A percentile compares a stretch with the other conserved stretches of the same genome.
phyloP scores from a whole-genome alignment of 345 rosid genomes.

The Trapa bicornis region DNA sequence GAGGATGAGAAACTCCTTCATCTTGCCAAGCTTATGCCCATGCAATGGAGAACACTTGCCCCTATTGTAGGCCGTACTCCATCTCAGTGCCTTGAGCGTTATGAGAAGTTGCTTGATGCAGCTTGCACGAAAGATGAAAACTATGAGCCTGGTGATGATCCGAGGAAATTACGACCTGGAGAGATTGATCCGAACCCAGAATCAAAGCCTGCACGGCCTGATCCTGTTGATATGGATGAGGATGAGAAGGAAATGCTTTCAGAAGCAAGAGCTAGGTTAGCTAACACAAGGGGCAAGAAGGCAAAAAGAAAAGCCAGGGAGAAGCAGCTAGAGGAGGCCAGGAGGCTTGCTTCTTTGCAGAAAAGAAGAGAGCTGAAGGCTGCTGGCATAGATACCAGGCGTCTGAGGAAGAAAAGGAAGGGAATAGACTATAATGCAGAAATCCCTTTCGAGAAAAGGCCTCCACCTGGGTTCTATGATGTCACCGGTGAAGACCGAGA shows the following conservation, averaged over 20 bases:
- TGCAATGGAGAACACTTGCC: slow-evolving; percentile 98
- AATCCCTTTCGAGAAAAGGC: slow-evolving; percentile 94
- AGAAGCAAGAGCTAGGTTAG: slow-evolving; percentile 92
- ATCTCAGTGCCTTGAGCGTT: slow-evolving; percentile 95
- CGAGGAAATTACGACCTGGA: slow-evolving; percentile 90
- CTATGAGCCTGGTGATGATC: slow-evolving; percentile 92
- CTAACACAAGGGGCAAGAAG: slow-evolving; percentile 94
- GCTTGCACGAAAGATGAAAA: slow-evolving; percentile 96
- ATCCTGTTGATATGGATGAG: slow-evolving; percentile 99
- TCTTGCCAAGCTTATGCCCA: slow-evolving; percentile 97
- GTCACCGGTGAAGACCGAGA: slow-evolving; percentile 81
- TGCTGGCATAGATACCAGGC: slow-evolving; percentile 83
- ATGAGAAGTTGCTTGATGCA: slow-evolving; percentile 94
- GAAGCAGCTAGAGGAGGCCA: slow-evolving; percentile 96
- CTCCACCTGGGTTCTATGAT: slow-evolving; percentile 90
- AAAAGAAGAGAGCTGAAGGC: slow-evolving; percentile 96
- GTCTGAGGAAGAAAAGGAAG: slow-evolving; percentile 75
- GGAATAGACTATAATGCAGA: slow-evolving; percentile 97
- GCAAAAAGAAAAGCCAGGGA: slow-evolving; percentile 98
- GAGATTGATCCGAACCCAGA: slow-evolving; percentile 98
- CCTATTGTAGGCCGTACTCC: slow-evolving; percentile 99
- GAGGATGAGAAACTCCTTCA: slow-evolving; percentile 99
- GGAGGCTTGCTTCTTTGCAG: slow-evolving; percentile 98
- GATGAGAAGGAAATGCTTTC: slow-evolving; percentile 99
- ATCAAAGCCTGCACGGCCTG: slow-evolving; percentile 98